Base-by-base conservation (phyloP, 73 alveolate species). In the Effrenium voratum region DNA sequence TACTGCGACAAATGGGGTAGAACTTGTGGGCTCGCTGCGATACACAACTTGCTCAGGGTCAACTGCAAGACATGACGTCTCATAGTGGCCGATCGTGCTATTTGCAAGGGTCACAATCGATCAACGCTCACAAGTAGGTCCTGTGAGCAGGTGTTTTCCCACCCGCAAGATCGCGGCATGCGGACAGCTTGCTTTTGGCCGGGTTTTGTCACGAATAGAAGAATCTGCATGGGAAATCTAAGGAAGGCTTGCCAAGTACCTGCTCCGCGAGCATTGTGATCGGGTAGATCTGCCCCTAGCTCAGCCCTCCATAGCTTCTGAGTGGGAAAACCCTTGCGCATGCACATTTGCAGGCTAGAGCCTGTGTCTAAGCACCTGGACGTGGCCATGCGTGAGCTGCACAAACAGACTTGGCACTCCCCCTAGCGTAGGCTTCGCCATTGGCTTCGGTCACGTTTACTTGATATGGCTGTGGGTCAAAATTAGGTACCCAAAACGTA, bases 301-400 rank as follows among this genome's bases (percentile, higher is more conserved):
- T 36, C 40, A 63, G 36, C 77, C 8, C 26, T 22, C 68, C 68
- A 15, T 55, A 15, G 12, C 68, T 22, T 15, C 22, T 22, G 12
- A 55, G 30, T 15, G 22, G 30, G 12, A 15, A 22, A 55, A 12
- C 22, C 12, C 68, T 55, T 12, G 68, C 68, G 68, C 12, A 8
- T 52, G 63, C 63, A 19, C 26, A 52, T 52, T 19, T 52, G 63
- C 63, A 90, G 96, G 96, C 43, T 90, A 44, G 96, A 90, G 44
- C 96, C 96, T 16, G 83, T 90, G 12, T 55, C n/a, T 3, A 90
- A 90, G 57, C 96, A 90, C 30, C 44, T 90, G 86, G 59, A 90
- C 38, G 50, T 32, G 6, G 96, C 96, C n/a, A 66, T 28, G n/a
- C 13, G 47, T 45, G 79, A 55, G 41, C 40, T 90, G 75, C 43